phyloP scores from a whole-genome alignment of 257 asterid species.

The Oldenlandia corymbosa region DNA sequence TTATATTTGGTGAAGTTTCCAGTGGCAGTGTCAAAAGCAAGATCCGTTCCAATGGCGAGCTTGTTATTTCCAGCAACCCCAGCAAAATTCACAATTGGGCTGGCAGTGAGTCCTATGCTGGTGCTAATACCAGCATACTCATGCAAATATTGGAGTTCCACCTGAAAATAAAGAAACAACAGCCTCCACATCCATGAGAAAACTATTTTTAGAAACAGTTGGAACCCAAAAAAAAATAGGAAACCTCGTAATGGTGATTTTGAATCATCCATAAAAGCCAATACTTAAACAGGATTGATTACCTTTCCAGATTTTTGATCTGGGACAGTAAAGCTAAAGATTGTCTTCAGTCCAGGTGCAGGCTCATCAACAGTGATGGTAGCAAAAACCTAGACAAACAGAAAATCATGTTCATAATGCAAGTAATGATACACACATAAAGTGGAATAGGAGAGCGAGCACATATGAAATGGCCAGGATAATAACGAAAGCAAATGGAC shows the following conservation, averaged over 20 bases:
- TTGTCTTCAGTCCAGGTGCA: conserved; percentile 95
- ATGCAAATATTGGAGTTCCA: conserved; percentile 89
- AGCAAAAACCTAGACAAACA: conserved; percentile 49
- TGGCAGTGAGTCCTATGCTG: conserved; percentile 78
- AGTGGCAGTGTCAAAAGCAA: conserved; percentile 85
- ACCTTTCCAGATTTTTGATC: conserved; percentile 97
- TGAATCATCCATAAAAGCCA: background rate
- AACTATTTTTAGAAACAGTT: background rate
- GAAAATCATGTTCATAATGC: conserved; percentile 10
- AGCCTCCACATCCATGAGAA: conserved; percentile 4
- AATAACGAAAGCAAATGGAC: background rate
- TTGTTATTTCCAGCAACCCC: conserved; percentile 77
- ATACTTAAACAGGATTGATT: conserved; percentile 8
- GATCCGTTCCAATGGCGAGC: conserved; percentile 68
- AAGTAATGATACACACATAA: too few relatives aligned
- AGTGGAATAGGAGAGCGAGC: background rate
- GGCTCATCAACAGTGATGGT: conserved; percentile 78
- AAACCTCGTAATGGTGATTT: background rate
- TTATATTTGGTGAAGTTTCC: conserved; percentile 72
- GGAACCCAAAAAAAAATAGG: too few relatives aligned
- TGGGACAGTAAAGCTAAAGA: conserved; percentile 71
- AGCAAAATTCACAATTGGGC: conserved; percentile 84
- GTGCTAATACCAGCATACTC: conserved; percentile 92
- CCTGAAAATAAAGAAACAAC: conserved; percentile 38
- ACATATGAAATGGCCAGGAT: background rate